Percentiles rank a stretch among this genome's conserved stretches.
Conservation (phyloP, 1,284 basidiomycete species). For the Prillingera fragicola region DNA sequence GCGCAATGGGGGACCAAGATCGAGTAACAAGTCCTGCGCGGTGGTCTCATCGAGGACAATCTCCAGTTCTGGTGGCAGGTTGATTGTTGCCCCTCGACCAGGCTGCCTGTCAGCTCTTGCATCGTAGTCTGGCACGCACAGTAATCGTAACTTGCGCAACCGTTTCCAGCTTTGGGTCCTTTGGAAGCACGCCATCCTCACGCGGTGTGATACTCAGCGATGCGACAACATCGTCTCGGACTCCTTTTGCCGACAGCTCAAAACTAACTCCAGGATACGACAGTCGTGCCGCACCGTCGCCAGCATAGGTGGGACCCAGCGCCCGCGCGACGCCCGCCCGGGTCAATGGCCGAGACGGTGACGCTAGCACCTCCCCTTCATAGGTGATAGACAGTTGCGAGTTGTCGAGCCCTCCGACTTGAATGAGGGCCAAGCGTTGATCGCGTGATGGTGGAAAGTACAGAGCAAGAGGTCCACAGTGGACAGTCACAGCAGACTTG, state of each 20-base stretch:
- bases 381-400: slow-evolving; percentile 59
- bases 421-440: slow-evolving; percentile 68
- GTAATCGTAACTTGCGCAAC: no score
- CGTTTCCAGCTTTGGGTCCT: no score
- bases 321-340: slow-evolving; percentile 63
- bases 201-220: slow-evolving; percentile 36
- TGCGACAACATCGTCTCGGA: slow-evolving; percentile 40
- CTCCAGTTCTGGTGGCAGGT: slow-evolving; percentile 50
- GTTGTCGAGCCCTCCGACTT: slow-evolving; percentile 48
- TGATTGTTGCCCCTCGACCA: slow-evolving; percentile 63
- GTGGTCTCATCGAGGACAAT: slow-evolving; percentile 72
- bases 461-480: slow-evolving; percentile 69
- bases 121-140: no score
- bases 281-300: slow-evolving; percentile 33
- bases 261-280: slow-evolving; percentile 73
- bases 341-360: slow-evolving; percentile 55
- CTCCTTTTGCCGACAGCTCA: slow-evolving; percentile 58
- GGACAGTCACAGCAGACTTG: slow-evolving; percentile 64
- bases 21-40: slow-evolving; percentile 69
- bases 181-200: slow-evolving; percentile 32
- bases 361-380: slow-evolving; percentile 59
- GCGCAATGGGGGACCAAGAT: slow-evolving; percentile 70
- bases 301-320: slow-evolving; percentile 79
- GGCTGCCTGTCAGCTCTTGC: slow-evolving; percentile 51
- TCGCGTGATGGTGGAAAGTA: slow-evolving; percentile 62